Evolutionary conservation across 1,284 basidiomycete species (phyloP).

Genomic region (Meira nashicola): DNA sequence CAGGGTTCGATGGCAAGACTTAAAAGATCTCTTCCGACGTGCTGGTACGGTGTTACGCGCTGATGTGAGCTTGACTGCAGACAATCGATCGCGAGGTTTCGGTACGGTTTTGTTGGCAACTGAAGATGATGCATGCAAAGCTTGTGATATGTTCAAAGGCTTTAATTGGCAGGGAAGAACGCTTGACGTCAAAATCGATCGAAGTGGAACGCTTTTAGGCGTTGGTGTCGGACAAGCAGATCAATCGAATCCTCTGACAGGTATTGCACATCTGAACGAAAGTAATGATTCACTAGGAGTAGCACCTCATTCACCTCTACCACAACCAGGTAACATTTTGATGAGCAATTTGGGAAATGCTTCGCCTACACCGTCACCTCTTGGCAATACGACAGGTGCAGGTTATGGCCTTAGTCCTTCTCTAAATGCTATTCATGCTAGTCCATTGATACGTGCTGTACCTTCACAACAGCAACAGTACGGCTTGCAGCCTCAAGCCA

Average conservation of each 20-base stretch:
- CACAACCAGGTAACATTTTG: too few species aligned
- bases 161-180: conserved; percentile 52
- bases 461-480: conserved; percentile 10
- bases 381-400: neutral
- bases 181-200: conserved; percentile 44
- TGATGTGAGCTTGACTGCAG: conserved; percentile 52
- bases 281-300: too few species aligned
- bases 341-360: too few species aligned
- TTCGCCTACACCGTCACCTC: neutral
- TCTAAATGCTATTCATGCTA: too few species aligned
- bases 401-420: too few species aligned
- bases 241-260: too few species aligned
- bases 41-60: conserved; percentile 54
- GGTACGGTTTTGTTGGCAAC: conserved; percentile 50
- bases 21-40: conserved; percentile 54
- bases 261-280: too few species aligned
- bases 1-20: conserved; percentile 54
- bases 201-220: conserved; percentile 32
- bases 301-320: too few species aligned
- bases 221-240: neutral
- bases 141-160: conserved; percentile 54
- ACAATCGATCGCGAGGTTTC: conserved; percentile 45
- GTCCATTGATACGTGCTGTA: neutral
- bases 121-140: conserved; percentile 52
- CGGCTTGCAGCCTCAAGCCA: neutral